Evolutionary conservation across 176 grass and related monocot species (phyloP), one percentile per base, ranked within the genome.

Genomic region (Musa itinerans): DNA sequence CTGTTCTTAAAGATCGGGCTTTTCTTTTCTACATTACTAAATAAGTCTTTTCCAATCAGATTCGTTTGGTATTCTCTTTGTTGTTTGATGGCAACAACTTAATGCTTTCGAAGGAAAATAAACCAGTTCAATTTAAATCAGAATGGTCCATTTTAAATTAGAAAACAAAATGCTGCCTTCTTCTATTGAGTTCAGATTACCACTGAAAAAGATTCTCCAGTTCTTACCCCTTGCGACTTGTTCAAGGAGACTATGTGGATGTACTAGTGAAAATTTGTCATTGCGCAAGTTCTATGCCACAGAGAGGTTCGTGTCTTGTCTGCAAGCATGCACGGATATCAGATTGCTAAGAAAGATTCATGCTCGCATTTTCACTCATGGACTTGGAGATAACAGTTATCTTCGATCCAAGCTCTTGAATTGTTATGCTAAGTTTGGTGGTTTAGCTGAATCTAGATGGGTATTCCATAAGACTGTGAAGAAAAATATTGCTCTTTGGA

Each of bases 341-440:
- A 57, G 53, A 58, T 87, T 22, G 51, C 76, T 90, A 23, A 82
- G 81, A 76, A 82, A 87, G 67, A 64, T 84, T 51, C 88, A 90
- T 82, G 79, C 81, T 77, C 51, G n/a, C 19, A 75, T 87, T 77
- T 63, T 84, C 3, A 69, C 67, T 2, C 79, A 74, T 24, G 88
- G 82, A 27, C 68, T 87, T 84, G 68, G 72, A 17, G n/a, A 65
- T 68, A 70, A 69, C 81, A 69, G 14, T 19, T 73, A 11, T 75
- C 71, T 90, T 77, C 75, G 79, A n/a, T 87, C 79, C 55, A 84
- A 82, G 82, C 78, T 90, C 27, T 8, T 84, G 68, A 72, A 74
- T 1, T 64, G 20, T 53, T 90, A 86, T 76, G 53, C 78, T 54
- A 68, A 72, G 53, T 84, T 90, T 79, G 88, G 82, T 15, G 12